phyloP scores from a whole-genome alignment of 495 filamentous ascomycete genomes.

The Penicillium flavigenum region DNA sequence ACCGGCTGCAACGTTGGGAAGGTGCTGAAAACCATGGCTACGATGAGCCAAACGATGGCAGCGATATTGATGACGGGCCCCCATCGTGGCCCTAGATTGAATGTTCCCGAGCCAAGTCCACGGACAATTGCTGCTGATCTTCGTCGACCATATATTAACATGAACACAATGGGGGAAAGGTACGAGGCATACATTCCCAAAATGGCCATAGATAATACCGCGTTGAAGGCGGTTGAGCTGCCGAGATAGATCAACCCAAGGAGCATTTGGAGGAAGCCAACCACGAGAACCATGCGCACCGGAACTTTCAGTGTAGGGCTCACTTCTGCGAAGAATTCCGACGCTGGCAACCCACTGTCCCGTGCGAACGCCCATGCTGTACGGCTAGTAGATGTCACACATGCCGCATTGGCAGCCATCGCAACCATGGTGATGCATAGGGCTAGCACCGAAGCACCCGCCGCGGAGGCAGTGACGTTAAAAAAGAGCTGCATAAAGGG shows the following conservation, averaged over 20 bases:
- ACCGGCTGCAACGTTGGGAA: constrained; percentile 27
- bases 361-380: constrained; percentile 30
- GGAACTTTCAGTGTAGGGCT: constrained; percentile 22
- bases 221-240: constrained; percentile 45
- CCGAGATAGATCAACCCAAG: constrained; percentile 45
- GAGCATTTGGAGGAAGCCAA: constrained; percentile 29
- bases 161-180: constrained; percentile 28
- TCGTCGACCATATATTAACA: constrained; percentile 24
- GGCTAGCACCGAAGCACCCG: constrained; percentile 36
- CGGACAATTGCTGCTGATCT: neutral
- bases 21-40: constrained; percentile 29
- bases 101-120: constrained; percentile 12
- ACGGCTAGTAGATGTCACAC: constrained; percentile 26
- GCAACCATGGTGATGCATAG: constrained; percentile 23
- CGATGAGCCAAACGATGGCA: constrained; percentile 22
- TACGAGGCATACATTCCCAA: constrained; percentile 42
- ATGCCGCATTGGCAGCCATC: constrained; percentile 23
- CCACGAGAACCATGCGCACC: constrained; percentile 23
- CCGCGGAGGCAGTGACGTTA: constrained; percentile 32
- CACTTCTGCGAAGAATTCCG: constrained; percentile 17
- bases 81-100: constrained; percentile 20
- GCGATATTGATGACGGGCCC: constrained; percentile 19
- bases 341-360: constrained; percentile 21
- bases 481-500: constrained; percentile 50
- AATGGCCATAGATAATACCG: constrained; percentile 41